Base-by-base conservation (phyloP, 164 flowering plant genomes). In the Pachysandra terminalis region DNA sequence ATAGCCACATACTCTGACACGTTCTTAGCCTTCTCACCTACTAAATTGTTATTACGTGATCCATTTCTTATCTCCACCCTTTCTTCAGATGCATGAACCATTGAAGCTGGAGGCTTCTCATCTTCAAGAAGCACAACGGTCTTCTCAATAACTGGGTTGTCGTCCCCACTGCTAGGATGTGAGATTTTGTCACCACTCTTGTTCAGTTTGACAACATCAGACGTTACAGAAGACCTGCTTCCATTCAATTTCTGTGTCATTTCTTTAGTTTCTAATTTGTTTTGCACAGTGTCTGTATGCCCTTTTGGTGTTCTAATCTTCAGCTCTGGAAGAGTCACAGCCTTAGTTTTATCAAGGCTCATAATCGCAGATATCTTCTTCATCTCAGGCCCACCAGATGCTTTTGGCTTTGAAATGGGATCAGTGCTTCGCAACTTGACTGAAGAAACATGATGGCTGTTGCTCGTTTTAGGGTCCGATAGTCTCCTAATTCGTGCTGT, bases 281-380 rank as follows among this genome's bases (percentile, higher is more conserved):
- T 78, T 58, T 64, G 74, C 41, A 61, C 58, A 17, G 64, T 40
- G 60, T 71, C 76, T 32, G 74, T 60, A 69, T 82, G 71, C 58
- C 70, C 76, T 69, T 76, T 84, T 6, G 83, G 17, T 71, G 85
- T 71, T 76, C 69, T 86, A 55, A 82, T 75, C 81, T 88, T 95
- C 64, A 84, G 79, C 65, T 86, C 96, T 51, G 97, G 95, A 66
- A 90, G 90, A 59, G 91, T 79, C 27, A 87, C 88, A 69, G 86
- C 87, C 73, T 87, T 88, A 68, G 80, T 79, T 79, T 67, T 87
- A 69, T 89, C 96, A 63, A 82, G 84, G 68, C 78, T 85, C 68
- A 86, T 68, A 52, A 85, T 83, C 0, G 89, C 91, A 73, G 96
- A 81, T 56, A 87, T 80, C 68, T 90, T 90, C 72, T 84, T 88